These are phyloP conservation scores for Phytophthora constricta DNA, from an alignment of 352 stramenopile genomes.

Conservation along the genomic window DNA sequence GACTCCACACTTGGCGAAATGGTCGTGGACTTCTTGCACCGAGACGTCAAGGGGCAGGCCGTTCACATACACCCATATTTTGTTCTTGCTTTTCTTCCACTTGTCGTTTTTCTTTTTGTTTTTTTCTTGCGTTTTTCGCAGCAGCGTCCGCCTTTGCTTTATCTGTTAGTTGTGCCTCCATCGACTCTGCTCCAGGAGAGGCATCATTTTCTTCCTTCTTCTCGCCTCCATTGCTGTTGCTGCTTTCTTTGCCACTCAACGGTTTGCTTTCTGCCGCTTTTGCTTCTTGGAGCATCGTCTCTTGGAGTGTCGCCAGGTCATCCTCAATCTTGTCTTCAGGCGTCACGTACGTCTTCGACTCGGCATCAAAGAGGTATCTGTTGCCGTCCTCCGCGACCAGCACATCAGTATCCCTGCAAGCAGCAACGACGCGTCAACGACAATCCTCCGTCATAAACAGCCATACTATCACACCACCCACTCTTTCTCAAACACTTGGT, in stretches of 20 bases:
- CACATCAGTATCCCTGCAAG: conserved; percentile 47
- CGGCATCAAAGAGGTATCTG: conserved; percentile 71
- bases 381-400: conserved; percentile 74
- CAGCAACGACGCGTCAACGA: neutral
- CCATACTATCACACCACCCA: conserved; percentile 21
- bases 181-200: neutral
- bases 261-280: conserved; percentile 6
- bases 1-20: conserved; percentile 96
- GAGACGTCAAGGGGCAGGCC: conserved; percentile 94
- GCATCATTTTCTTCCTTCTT: neutral
- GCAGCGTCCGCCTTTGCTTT: conserved; percentile 16
- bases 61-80: conserved; percentile 97
- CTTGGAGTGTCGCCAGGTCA: conserved; percentile 64
- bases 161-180: conserved; percentile 12
- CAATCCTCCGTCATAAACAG: neutral
- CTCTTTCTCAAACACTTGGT: conserved; percentile 67
- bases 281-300: conserved; percentile 40
- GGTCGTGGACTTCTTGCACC: conserved; percentile 91
- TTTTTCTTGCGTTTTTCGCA: conserved; percentile 75
- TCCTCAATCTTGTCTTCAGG: conserved; percentile 80
- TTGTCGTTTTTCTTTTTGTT: conserved; percentile 83
- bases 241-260: conserved; percentile 38
- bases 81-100: conserved; percentile 85
- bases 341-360: conserved; percentile 72
- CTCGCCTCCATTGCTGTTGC: conserved; percentile 40